Conservation (phyloP, 2,329 filamentous ascomycete genomes). For the Diaporthe australafricana region DNA sequence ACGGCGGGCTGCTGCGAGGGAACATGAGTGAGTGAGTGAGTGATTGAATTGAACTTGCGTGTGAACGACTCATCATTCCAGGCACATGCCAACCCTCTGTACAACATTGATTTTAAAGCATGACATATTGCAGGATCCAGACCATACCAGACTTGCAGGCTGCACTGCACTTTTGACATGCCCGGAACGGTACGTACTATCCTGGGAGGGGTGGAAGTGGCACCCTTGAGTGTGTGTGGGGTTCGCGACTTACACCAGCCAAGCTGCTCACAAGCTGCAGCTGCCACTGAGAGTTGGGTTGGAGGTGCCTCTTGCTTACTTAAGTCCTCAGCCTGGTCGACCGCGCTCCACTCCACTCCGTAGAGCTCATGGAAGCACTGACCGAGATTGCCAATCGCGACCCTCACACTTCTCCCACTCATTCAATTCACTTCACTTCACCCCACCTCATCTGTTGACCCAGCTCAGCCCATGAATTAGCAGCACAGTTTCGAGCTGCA, state of each 20-base stretch:
- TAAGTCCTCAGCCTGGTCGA: no score
- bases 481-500: neutral
- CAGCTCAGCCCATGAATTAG: no score
- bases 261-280: no score
- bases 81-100: conserved; percentile 2
- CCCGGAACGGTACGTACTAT: neutral
- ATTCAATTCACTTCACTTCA: neutral
- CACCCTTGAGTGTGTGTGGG: neutral
- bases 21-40: neutral
- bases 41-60: neutral
- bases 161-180: neutral
- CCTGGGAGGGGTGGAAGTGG: neutral
- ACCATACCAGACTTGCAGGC: neutral
- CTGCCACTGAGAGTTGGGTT: neutral
- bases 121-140: neutral
- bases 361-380: neutral
- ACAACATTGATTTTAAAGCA: neutral
- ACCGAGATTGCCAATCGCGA: conserved; percentile 1
- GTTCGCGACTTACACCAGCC: neutral
- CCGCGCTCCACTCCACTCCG: no score
- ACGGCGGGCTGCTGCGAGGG: neutral
- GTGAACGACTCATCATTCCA: neutral
- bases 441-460: no score
- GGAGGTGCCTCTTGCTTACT: neutral
- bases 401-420: neutral